These are phyloP conservation scores for Cyberlindnera lachancei DNA, from an alignment of 805 yeast genomes.

Conservation along the genomic window DNA sequence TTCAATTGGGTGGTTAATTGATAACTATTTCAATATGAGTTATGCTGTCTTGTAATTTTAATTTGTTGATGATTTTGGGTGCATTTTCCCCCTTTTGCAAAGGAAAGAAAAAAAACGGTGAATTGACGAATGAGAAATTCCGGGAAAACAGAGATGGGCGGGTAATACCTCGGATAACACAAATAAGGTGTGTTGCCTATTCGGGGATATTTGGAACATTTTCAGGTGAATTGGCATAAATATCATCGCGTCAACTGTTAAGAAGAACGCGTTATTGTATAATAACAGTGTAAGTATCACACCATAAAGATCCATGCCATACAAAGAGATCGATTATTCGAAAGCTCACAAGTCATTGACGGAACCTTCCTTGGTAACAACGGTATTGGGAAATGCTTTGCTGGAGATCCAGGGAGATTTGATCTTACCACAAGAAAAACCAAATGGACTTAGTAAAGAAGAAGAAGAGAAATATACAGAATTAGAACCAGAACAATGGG, in stretches of 20 bases:
- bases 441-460: slow-evolving; percentile 26
- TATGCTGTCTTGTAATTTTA: not conserved
- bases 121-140: slow-evolving; percentile 7
- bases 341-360: slow-evolving; percentile 4
- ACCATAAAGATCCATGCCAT: slow-evolving; percentile 10
- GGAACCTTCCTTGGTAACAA: slow-evolving; percentile 25
- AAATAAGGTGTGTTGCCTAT: no score
- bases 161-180: slow-evolving; percentile 1
- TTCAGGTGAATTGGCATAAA: no score
- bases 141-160: not conserved
- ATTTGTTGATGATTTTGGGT: slow-evolving; percentile 2
- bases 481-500: slow-evolving; percentile 30
- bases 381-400: slow-evolving; percentile 52
- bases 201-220: no score
- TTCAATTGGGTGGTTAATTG: no score
- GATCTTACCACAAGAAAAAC: slow-evolving; percentile 36
- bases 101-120: no score
- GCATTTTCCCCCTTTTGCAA: slow-evolving; percentile 3
- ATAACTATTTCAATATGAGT: no score
- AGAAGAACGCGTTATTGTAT: no score
- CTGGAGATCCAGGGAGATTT: slow-evolving; percentile 73
- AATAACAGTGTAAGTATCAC: no score
- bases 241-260: no score
- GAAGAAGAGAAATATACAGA: slow-evolving; percentile 30
- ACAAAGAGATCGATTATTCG: slow-evolving; percentile 7